Evolutionary conservation across 2,329 filamentous ascomycete species (phyloP).

Genomic region (Rosellinia necatrix): DNA sequence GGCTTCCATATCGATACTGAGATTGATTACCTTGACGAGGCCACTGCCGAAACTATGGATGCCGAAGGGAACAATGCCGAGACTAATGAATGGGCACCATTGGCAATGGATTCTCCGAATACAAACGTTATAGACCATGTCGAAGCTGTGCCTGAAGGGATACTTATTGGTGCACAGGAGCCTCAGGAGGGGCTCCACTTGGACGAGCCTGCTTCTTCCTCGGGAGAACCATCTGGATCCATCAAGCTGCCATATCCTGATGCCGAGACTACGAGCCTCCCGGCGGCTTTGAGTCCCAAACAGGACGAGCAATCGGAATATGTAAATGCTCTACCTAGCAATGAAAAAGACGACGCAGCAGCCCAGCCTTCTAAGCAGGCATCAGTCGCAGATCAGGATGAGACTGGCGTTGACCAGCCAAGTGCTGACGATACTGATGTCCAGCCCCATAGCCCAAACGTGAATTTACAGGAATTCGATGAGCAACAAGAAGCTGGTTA

Average conservation of each 20-base stretch:
- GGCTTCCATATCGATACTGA: slow-evolving; percentile 29
- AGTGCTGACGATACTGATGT: background rate
- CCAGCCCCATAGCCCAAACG: background rate
- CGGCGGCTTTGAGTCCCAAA: background rate
- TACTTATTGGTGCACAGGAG: slow-evolving; percentile 1
- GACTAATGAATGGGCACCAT: slow-evolving; percentile 24
- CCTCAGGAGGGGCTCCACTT: slow-evolving; percentile 2
- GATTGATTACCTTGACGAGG: slow-evolving; percentile 33
- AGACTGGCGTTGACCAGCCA: background rate
- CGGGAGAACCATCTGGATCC: background rate
- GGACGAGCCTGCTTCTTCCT: slow-evolving; percentile 1
- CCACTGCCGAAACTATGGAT: slow-evolving; percentile 24
- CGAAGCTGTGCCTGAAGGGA: slow-evolving; percentile 11
- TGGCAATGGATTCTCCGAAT: slow-evolving; percentile 3
- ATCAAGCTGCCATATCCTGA: background rate
- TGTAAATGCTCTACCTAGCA: background rate
- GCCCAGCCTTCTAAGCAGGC: background rate
- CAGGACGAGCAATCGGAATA: background rate
- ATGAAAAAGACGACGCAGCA: slow-evolving; percentile 4
- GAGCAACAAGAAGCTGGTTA: background rate
- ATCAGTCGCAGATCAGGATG: slow-evolving; percentile 2
- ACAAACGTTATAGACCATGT: slow-evolving; percentile 11
- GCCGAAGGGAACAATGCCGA: slow-evolving; percentile 14
- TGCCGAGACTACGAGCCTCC: background rate
- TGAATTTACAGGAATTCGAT: slow-evolving; percentile 6